Conservation (phyloP, 2,329 filamentous ascomycete genomes). For the Cercospora janseana region DNA sequence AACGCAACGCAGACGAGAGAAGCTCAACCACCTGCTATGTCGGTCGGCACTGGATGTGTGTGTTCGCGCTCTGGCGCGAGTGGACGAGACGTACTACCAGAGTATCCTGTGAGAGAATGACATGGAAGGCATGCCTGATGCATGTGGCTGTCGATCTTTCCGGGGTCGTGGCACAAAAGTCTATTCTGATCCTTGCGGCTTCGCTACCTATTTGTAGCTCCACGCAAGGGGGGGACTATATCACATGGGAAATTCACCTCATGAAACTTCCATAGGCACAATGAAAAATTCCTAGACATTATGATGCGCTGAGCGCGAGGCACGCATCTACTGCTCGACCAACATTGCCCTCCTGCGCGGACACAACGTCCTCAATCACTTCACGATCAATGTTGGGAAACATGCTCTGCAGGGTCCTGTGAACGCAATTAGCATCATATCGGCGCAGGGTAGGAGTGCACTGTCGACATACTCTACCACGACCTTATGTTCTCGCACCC, state of each 20-base stretch:
- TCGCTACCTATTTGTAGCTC: background rate
- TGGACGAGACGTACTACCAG: background rate
- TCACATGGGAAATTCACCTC: too few species aligned
- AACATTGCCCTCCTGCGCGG: slow-evolving; percentile 80
- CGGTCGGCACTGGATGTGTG: background rate
- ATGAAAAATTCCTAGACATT: slow-evolving; percentile 1
- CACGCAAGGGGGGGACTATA: too few species aligned
- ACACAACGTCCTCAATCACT: slow-evolving; percentile 93
- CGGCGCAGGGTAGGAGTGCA: background rate
- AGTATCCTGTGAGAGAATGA: background rate
- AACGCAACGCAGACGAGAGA: background rate
- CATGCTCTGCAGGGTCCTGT: slow-evolving; percentile 81
- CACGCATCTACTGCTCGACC: slow-evolving; percentile 51
- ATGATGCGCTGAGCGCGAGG: slow-evolving; percentile 42
- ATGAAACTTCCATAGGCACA: background rate
- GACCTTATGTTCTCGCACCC: slow-evolving; percentile 80
- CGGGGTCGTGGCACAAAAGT: background rate
- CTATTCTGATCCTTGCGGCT: slow-evolving; percentile 5
- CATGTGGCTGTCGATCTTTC: slow-evolving; percentile 4
- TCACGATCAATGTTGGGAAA: slow-evolving; percentile 94
- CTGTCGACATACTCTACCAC: slow-evolving; percentile 67
- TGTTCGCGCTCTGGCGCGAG: background rate
- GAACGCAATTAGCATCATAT: slow-evolving; percentile 7
- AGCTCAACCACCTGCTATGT: background rate
- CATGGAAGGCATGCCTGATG: background rate